Conservation (phyloP, 768 basidiomycete genomes). For the Lentinula boryana region DNA sequence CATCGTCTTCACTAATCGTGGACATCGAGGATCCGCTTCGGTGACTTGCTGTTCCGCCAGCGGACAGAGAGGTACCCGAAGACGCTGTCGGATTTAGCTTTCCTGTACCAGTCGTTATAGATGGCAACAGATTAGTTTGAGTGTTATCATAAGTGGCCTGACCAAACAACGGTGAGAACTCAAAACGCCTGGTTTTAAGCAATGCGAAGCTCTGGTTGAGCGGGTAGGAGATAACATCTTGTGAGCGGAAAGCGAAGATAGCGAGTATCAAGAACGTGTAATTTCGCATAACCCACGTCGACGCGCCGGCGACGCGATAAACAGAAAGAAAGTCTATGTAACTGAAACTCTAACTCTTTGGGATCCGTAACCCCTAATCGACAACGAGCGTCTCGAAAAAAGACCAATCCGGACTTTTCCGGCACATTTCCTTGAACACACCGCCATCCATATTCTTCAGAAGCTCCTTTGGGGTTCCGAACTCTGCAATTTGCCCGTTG, state of each 20-base stretch:
- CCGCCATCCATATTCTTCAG: constrained; percentile 48
- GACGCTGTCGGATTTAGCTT: background rate
- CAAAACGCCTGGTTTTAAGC: background rate
- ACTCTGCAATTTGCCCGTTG: constrained; percentile 64
- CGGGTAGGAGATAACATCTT: background rate
- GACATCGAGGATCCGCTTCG: background rate
- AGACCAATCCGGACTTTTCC: constrained; percentile 51
- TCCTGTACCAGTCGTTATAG: background rate
- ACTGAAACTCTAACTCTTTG: background rate
- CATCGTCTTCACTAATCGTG: background rate
- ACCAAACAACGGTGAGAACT: background rate
- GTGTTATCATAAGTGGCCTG: no score
- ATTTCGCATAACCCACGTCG: background rate
- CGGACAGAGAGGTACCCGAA: background rate
- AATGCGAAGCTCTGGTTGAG: background rate
- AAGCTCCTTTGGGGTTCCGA: constrained; percentile 57
- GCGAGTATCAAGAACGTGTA: background rate
- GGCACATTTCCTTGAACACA: constrained; percentile 64
- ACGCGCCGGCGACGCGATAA: background rate
- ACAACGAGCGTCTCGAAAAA: constrained; percentile 23
- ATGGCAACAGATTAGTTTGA: background rate
- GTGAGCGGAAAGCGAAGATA: background rate
- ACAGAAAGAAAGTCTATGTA: background rate
- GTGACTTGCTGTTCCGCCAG: background rate
- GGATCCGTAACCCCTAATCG: background rate